Conservation (phyloP, 2,329 filamentous ascomycete species). For the Chrysosporium keratinophilum region DNA sequence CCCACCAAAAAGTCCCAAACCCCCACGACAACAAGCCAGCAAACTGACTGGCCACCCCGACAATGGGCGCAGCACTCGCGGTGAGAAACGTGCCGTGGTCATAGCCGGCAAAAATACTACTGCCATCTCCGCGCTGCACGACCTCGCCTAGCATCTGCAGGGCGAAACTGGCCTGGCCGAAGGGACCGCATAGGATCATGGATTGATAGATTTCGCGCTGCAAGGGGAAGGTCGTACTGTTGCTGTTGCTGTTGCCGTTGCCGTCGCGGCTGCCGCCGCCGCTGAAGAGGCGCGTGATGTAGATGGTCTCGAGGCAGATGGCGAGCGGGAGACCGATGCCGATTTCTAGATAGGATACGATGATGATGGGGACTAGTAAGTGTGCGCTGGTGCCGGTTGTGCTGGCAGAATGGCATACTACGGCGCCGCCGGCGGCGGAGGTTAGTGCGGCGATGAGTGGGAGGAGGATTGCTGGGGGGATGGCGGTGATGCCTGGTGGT, state of each 20-base stretch:
- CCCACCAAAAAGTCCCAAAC: constrained; percentile 35
- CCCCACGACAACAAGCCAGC: constrained; percentile 33
- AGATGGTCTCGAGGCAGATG: constrained; percentile 26
- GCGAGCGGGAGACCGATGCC: constrained; percentile 28
- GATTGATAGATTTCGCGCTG: constrained; percentile 26
- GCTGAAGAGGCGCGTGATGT: constrained; percentile 26
- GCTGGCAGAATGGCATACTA: constrained; percentile 25
- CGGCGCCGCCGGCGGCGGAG: constrained; percentile 31
- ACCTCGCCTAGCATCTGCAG: constrained; percentile 31
- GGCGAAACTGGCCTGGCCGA: constrained; percentile 33
- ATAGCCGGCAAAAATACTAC: constrained; percentile 28
- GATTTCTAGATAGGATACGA: constrained; percentile 34
- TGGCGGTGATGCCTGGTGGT: constrained; percentile 25
- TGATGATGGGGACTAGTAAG: constrained; percentile 31
- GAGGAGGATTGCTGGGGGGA: constrained; percentile 30
- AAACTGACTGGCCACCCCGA: constrained; percentile 30
- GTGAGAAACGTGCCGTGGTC: constrained; percentile 28
- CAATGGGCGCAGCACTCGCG: constrained; percentile 23
- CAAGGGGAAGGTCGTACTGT: constrained; percentile 21
- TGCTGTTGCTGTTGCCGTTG: too few relatives aligned
- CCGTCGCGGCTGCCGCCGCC: constrained; percentile 16
- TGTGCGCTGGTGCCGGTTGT: constrained; percentile 22
- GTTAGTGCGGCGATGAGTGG: constrained; percentile 34
- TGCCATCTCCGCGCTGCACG: constrained; percentile 22
- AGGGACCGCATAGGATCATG: constrained; percentile 36